These are phyloP conservation scores for Skeletonema costatum DNA, from an alignment of 108 stramenopile genomes.

Conservation along the genomic window DNA sequence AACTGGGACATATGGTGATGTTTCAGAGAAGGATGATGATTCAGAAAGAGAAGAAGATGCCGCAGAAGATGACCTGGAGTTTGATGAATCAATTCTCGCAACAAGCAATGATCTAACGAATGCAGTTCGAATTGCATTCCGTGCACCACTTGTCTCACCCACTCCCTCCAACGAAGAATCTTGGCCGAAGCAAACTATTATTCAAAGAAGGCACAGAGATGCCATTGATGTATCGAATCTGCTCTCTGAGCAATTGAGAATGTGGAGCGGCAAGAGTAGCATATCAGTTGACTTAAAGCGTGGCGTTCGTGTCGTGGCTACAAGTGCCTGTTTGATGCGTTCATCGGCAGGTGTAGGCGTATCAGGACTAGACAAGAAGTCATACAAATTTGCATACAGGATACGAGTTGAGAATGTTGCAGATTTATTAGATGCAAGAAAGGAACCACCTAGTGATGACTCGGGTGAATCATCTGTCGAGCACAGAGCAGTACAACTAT, in stretches of 20 bases:
- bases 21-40: neutral
- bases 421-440: constrained; percentile 13
- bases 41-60: constrained; percentile 4
- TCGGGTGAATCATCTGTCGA: neutral
- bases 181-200: constrained; percentile 7
- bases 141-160: constrained; percentile 31
- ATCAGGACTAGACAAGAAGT: neutral
- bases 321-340: constrained; percentile 27
- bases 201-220: constrained; percentile 38
- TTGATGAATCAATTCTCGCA: constrained; percentile 30
- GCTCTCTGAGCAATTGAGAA: constrained; percentile 28
- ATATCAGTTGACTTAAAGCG: constrained; percentile 22
- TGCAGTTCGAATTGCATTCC: constrained; percentile 44
- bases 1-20: neutral
- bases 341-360: neutral
- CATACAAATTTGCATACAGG: constrained; percentile 40
- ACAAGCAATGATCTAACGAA: constrained; percentile 29
- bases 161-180: constrained; percentile 12
- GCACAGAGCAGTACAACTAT: constrained; percentile 33
- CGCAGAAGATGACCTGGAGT: neutral
- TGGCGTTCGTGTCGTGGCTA: constrained; percentile 43
- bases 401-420: constrained; percentile 50
- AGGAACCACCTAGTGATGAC: neutral
- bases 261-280: constrained; percentile 38
- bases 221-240: constrained; percentile 38